These are phyloP conservation scores for Picochlorum sp. DNA, from an alignment of 139 green algal species.

Conservation along the genomic window DNA sequence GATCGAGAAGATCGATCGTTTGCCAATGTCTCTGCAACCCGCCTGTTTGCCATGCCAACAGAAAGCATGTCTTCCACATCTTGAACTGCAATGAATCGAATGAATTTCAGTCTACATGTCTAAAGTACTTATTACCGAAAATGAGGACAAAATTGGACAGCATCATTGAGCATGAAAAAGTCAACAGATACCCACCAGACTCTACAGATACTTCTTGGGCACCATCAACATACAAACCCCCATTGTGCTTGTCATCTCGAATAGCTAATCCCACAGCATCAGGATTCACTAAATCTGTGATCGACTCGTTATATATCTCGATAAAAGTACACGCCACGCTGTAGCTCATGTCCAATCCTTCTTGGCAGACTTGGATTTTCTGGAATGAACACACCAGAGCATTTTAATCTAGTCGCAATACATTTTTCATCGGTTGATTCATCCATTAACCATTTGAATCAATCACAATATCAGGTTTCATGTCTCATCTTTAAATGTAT, in stretches of 20 bases:
- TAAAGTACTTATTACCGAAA: no score
- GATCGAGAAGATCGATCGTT: conserved; percentile 78
- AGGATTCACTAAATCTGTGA: conserved; percentile 54
- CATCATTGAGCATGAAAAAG: no score
- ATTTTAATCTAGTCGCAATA: not conserved
- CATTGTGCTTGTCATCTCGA: conserved; percentile 52
- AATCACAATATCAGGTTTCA: no score
- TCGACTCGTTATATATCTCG: conserved; percentile 68
- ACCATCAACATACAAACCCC: conserved; percentile 70
- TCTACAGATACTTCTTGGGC: conserved; percentile 43
- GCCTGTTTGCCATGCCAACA: conserved; percentile 49
- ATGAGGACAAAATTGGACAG: no score
- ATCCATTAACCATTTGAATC: no score
- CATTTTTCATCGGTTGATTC: not conserved
- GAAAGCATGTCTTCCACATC: conserved; percentile 64
- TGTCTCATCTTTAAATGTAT: no score
- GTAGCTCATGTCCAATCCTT: conserved; percentile 80
- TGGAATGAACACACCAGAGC: not conserved
- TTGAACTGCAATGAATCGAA: conserved; percentile 57
- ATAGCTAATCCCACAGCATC: conserved; percentile 37
- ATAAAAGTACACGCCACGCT: conserved; percentile 36
- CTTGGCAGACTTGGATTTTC: not conserved
- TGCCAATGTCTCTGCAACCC: conserved; percentile 71
- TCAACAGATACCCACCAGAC: not conserved
- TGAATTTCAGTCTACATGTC: no score